Percentiles rank a stretch among this genome's conserved stretches.
Conservation (phyloP, 768 basidiomycete species). For the Flagelloscypha sp. region DNA sequence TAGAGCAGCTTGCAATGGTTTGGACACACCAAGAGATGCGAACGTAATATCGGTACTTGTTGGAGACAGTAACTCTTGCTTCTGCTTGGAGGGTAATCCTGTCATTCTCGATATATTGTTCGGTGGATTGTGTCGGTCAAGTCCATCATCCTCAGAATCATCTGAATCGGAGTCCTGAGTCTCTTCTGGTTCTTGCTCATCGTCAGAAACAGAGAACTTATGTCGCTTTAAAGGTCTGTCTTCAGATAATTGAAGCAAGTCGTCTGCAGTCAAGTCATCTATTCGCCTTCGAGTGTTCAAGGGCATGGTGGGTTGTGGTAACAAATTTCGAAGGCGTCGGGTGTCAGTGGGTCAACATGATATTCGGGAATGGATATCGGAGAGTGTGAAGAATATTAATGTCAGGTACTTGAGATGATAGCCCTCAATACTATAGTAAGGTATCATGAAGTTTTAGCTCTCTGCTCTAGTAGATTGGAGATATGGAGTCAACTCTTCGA, state of each 20-base stretch:
- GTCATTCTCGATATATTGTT: not conserved
- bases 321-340: constrained; percentile 1
- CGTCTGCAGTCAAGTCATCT: constrained; percentile 32
- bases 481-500: too few relatives aligned
- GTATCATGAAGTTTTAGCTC: too few relatives aligned
- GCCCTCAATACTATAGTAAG: too few relatives aligned
- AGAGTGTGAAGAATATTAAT: not conserved
- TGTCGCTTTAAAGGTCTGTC: constrained; percentile 29
- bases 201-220: constrained; percentile 19
- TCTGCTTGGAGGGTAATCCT: not conserved
- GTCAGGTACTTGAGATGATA: too few relatives aligned
- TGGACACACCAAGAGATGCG: constrained; percentile 49
- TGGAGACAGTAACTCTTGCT: constrained; percentile 14
- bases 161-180: constrained; percentile 10
- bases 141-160: constrained; percentile 6
- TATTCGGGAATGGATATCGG: not conserved
- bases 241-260: constrained; percentile 39
- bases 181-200: constrained; percentile 14
- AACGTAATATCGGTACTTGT: constrained; percentile 35
- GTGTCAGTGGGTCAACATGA: constrained; percentile 3
- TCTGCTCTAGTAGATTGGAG: too few relatives aligned
- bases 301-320: too few relatives aligned
- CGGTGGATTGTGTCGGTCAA: not conserved
- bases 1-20: constrained; percentile 55
- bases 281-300: too few relatives aligned